These are phyloP conservation scores for Rhinocladiella similis DNA, from an alignment of 2,329 filamentous ascomycete species.

Conservation along the genomic window DNA sequence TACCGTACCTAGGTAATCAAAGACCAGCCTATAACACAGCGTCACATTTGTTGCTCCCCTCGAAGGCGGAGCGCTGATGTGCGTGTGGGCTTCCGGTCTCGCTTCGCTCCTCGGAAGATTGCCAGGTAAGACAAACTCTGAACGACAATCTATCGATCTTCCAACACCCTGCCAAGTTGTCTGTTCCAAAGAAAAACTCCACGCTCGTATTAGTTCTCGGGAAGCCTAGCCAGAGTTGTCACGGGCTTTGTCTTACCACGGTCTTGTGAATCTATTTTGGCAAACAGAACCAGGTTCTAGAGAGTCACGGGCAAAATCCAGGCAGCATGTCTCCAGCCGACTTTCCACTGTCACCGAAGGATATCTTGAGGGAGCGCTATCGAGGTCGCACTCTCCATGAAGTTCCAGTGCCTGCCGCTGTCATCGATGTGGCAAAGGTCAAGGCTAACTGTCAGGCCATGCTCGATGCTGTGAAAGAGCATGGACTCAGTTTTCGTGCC, in stretches of 20 bases:
- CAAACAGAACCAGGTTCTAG: not conserved
- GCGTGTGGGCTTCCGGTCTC: not conserved
- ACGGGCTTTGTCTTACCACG: no score
- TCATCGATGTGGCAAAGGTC: constrained; percentile 68
- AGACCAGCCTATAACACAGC: not conserved
- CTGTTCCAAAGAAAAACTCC: no score
- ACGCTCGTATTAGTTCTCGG: no score
- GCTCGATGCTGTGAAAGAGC: constrained; percentile 60
- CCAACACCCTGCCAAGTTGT: not conserved
- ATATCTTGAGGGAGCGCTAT: constrained; percentile 38
- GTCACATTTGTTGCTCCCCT: not conserved
- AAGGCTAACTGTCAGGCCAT: constrained; percentile 69
- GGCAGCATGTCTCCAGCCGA: constrained; percentile 10
- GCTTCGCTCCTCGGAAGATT: not conserved
- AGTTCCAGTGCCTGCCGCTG: constrained; percentile 64
- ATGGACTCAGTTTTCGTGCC: constrained; percentile 68
- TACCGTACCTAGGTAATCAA: no score
- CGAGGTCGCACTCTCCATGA: constrained; percentile 62
- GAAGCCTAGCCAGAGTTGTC: no score
- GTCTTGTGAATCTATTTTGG: no score
- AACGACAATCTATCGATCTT: not conserved
- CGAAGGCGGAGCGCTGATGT: not conserved
- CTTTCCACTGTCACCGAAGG: constrained; percentile 22
- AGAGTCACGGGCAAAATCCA: not conserved
- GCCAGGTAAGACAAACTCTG: not conserved